Conservation (phyloP, 345 rosid species). For the Populus simonii region DNA sequence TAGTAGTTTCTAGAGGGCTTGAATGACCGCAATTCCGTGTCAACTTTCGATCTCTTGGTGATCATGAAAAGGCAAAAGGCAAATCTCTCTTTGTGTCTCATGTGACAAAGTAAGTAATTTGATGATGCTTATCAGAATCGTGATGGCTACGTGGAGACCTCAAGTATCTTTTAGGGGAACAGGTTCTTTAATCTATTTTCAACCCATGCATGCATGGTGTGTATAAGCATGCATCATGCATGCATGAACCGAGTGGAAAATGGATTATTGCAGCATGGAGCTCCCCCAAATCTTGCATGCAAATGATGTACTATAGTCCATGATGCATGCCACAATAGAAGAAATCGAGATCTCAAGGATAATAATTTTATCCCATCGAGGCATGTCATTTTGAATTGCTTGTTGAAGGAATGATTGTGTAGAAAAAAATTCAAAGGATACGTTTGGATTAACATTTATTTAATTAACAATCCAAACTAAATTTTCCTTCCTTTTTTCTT, state of each 20-base stretch:
- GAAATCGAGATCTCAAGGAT: neutral
- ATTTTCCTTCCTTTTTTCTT: neutral
- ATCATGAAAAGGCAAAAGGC: constrained; percentile 10
- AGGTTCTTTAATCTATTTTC: constrained; percentile 9
- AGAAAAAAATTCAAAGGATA: no score
- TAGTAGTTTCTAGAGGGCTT: no score
- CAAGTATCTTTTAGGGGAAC: constrained; percentile 9
- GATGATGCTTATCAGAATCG: constrained; percentile 1
- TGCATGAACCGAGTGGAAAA: neutral
- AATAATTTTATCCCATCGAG: neutral
- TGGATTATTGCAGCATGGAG: neutral
- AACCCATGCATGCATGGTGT: constrained; percentile 2
- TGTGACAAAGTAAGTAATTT: no score
- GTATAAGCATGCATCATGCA: neutral
- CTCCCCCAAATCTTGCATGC: neutral
- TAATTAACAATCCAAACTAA: no score
- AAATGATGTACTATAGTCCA: no score
- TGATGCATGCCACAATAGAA: neutral
- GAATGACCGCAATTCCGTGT: constrained; percentile 18
- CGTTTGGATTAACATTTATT: no score
- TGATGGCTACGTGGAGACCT: neutral
- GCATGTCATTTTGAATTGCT: neutral
- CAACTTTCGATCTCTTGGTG: constrained; percentile 23
- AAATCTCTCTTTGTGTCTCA: neutral
- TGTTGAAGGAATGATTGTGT: no score